These are phyloP conservation scores for Syzygium oleosum DNA, from an alignment of 345 rosid genomes.

Conservation along the genomic window DNA sequence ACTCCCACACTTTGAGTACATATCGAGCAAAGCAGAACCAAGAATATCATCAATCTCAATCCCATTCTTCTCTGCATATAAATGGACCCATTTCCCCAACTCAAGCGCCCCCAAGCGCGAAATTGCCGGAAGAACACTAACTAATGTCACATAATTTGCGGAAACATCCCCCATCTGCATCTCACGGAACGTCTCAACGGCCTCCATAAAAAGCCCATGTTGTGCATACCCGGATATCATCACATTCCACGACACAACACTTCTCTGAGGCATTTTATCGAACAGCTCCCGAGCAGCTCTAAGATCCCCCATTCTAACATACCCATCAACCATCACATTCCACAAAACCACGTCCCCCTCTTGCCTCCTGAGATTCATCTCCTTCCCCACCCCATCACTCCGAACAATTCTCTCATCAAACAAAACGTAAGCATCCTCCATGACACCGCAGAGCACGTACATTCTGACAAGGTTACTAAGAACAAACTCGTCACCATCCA, in stretches of 20 bases:
- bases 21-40: conserved; percentile 66
- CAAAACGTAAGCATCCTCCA: conserved; percentile 41
- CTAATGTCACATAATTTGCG: conserved; percentile 56
- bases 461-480: conserved; percentile 57
- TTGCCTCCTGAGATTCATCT: conserved; percentile 17
- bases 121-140: conserved; percentile 61
- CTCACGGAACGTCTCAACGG: conserved; percentile 38
- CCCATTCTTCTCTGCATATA: conserved; percentile 35
- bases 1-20: conserved; percentile 71
- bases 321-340: conserved; percentile 72
- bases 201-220: conserved; percentile 48
- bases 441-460: conserved; percentile 51
- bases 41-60: conserved; percentile 48
- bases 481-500: conserved; percentile 52
- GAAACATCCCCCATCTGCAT: conserved; percentile 40
- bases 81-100: conserved; percentile 63
- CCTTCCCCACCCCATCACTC: background rate
- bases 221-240: conserved; percentile 68
- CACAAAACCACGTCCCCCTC: conserved; percentile 57
- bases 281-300: conserved; percentile 29
- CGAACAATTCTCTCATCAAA: conserved; percentile 19
- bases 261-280: conserved; percentile 45
- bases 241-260: conserved; percentile 59
- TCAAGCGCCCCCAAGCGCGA: conserved; percentile 47
- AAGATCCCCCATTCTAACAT: conserved; percentile 42